phyloP scores from a whole-genome alignment of 73 alveolate species.

The Paramecium pentaurelia region DNA sequence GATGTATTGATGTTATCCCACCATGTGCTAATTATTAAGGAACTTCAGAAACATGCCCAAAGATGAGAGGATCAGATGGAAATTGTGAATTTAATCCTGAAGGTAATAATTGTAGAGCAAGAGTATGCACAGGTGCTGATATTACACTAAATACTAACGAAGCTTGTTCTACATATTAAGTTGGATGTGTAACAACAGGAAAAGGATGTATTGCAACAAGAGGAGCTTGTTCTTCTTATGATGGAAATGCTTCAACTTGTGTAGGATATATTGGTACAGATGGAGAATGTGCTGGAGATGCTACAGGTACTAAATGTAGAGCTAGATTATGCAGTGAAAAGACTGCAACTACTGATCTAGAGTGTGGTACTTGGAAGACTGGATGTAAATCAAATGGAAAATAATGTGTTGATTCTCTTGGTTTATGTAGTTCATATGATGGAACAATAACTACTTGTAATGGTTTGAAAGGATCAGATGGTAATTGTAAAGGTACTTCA shows the following conservation, averaged over 20 bases:
- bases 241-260: background rate
- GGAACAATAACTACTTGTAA: background rate
- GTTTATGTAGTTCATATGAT: background rate
- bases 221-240: background rate
- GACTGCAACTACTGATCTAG: background rate
- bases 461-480: background rate
- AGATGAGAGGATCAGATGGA: background rate
- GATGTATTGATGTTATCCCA: background rate
- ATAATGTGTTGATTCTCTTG: background rate
- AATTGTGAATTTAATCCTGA: background rate
- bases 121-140: background rate
- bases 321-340: background rate
- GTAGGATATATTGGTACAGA: conserved; percentile 10
- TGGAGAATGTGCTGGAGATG: conserved; percentile 4
- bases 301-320: background rate
- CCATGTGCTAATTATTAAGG: background rate
- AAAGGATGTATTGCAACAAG: background rate
- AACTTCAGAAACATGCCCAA: background rate
- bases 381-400: background rate
- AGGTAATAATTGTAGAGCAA: background rate
- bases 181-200: background rate
- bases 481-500: background rate
- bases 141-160: background rate
- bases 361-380: background rate
- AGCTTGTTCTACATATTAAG: background rate